A percentile compares a stretch with the other conserved stretches of the same genome.
Conservation (phyloP, 371 early-diverging fungal genomes). For the Mortierella sp. region DNA sequence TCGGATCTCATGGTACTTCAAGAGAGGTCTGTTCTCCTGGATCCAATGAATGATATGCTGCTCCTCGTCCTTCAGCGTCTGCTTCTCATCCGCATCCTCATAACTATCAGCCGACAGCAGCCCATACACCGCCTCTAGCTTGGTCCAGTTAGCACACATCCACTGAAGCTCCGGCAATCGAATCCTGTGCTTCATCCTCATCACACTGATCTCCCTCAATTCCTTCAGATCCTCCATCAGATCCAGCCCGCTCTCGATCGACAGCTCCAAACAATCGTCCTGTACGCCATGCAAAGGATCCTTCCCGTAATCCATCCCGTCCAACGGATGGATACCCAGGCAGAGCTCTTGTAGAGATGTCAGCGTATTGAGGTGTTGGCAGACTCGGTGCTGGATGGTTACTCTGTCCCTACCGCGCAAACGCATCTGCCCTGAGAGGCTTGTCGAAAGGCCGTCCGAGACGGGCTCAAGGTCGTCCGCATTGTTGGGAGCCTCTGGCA, state of each 20-base stretch:
- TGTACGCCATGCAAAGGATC: background rate
- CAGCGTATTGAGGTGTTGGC: background rate
- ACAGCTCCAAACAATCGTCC: background rate
- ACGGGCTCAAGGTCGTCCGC: background rate
- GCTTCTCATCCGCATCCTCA: background rate
- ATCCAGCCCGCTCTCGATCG: background rate
- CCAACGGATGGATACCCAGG: background rate
- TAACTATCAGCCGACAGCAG: background rate
- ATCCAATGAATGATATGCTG: conserved; percentile 9
- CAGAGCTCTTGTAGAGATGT: background rate
- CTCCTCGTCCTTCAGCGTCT: background rate
- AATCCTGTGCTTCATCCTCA: conserved; percentile 7
- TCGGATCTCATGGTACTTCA: background rate
- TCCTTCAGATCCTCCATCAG: background rate
- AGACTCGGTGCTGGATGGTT: background rate
- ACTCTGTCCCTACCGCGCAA: background rate
- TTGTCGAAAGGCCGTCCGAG: background rate
- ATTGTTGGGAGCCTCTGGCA: background rate
- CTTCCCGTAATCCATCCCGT: background rate
- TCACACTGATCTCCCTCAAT: background rate
- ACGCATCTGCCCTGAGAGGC: background rate
- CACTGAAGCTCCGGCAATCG: background rate
- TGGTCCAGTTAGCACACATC: background rate
- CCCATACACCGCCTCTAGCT: background rate
- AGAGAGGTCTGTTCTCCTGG: background rate